These are phyloP conservation scores for Plasmodium cynomolgi DNA, from an alignment of 169 alveolate genomes.

Conservation along the genomic window DNA sequence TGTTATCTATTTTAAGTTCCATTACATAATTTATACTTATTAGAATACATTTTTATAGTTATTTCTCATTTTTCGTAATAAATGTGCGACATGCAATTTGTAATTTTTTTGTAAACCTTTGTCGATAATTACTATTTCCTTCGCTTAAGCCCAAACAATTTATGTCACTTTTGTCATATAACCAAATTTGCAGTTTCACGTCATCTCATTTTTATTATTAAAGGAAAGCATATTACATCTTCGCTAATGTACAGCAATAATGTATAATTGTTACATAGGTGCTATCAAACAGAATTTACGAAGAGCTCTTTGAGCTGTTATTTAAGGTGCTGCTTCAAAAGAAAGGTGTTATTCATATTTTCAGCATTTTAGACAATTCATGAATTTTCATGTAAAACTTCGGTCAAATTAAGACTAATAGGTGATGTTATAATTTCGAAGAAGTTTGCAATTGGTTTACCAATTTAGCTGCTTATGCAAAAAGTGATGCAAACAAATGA, in stretches of 20 bases:
- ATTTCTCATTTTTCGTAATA: background rate
- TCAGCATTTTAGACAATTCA: conserved; percentile 1
- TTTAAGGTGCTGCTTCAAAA: background rate
- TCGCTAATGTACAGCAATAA: background rate
- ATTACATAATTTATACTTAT: background rate
- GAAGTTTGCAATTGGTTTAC: background rate
- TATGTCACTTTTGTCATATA: background rate
- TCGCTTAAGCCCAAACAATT: background rate
- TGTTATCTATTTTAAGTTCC: background rate
- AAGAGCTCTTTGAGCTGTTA: background rate
- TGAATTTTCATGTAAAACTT: background rate
- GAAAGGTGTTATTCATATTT: background rate
- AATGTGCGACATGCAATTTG: background rate
- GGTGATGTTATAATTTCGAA: background rate
- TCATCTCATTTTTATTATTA: background rate
- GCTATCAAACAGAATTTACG: background rate
- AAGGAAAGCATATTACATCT: background rate
- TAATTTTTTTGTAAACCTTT: background rate
- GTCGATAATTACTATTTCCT: background rate
- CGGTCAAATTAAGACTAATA: background rate
- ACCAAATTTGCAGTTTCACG: background rate
- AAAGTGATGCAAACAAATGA: background rate
- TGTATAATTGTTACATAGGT: background rate
- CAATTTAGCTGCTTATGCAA: background rate
- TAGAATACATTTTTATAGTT: background rate